Conservation (phyloP, 169 alveolate genomes). For the Eimeria maxima region DNA sequence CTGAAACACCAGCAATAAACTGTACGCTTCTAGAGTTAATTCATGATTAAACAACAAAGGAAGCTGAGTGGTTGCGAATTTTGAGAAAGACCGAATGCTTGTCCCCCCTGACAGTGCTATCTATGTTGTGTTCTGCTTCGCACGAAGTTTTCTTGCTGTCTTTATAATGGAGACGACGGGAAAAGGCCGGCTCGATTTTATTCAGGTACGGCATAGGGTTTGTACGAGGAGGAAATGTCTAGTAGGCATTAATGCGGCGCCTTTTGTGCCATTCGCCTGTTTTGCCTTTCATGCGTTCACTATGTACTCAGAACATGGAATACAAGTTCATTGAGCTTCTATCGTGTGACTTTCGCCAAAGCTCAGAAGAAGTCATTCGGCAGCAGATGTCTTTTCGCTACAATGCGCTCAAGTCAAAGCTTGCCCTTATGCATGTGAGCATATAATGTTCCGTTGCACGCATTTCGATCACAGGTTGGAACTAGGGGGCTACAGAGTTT, state of each 20-base stretch:
- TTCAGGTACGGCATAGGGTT: conserved; percentile 85
- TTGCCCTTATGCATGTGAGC: conserved; percentile 93
- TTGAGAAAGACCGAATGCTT: background rate
- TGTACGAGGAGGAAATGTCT: background rate
- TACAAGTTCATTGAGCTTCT: conserved; percentile 97
- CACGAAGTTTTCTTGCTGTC: conserved; percentile 91
- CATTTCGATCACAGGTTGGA: background rate
- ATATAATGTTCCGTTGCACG: background rate
- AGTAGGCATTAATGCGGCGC: background rate
- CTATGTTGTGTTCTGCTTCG: conserved; percentile 3
- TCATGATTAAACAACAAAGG: background rate
- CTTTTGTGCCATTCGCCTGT: background rate
- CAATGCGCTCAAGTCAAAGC: conserved; percentile 92
- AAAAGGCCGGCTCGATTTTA: conserved; percentile 93
- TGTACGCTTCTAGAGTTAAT: background rate
- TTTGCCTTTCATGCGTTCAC: background rate
- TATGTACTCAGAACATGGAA: conserved; percentile 92
- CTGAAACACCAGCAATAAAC: background rate
- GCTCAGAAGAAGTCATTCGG: conserved; percentile 95
- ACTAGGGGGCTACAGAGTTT: background rate
- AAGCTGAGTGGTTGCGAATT: background rate
- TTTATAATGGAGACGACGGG: conserved; percentile 93
- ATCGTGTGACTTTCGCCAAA: conserved; percentile 93
- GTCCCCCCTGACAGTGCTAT: background rate
- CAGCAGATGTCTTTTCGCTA: conserved; percentile 94